Base-by-base conservation (phyloP, 345 rosid species). In the Carallia brachiata region DNA sequence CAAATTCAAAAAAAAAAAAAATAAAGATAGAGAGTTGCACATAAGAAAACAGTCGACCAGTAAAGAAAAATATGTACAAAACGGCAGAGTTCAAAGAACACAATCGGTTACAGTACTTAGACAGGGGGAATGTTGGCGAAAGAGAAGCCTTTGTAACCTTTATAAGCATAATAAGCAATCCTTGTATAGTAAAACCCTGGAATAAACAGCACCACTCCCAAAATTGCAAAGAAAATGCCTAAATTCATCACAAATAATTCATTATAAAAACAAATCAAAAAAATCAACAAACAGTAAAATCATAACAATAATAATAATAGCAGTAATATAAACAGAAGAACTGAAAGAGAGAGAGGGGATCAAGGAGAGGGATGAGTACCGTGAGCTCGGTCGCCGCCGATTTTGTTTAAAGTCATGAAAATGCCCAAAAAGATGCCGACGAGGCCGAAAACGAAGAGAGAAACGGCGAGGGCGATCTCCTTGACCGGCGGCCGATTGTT, bases 81-180 rank as follows among this genome's bases (percentile, higher is more conserved):
- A 15, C 23, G 65, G 18, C 40, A 1, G 54, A 7, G 34, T 37
- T 12, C 2, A 10, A n/a, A 17, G 19, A 52, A 23, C 31, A 15
- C 44, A 9, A 6, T 28, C 17, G 56, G 40, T 18, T 60, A 15
- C 5, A 37, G 31, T 36, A 73, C 18, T 37, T 67, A 92, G 32
- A 93, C 97, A 4, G 98, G 85, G 0, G 98, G 98, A 61, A 91
- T 94, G 79, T 86, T 94, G 80, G 91, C 74, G 77, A 94, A 94
- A 61, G 98, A 94, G 87, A 94, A 94, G 63, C 98, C 98, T 78
- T 85, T 85, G 86, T 91, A 94, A 54, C 98, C 98, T 75, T 94
- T 94, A 74, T 91, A 91, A 1, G 98, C 98, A 73, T 91, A 94
- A 75, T 91, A 94, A 0, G 98, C 97, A 7, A 94, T 88, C 84